Evolutionary conservation across 225 moss, liverwort and hornwort species (phyloP).

Genomic region (Physcomitrium patens): DNA sequence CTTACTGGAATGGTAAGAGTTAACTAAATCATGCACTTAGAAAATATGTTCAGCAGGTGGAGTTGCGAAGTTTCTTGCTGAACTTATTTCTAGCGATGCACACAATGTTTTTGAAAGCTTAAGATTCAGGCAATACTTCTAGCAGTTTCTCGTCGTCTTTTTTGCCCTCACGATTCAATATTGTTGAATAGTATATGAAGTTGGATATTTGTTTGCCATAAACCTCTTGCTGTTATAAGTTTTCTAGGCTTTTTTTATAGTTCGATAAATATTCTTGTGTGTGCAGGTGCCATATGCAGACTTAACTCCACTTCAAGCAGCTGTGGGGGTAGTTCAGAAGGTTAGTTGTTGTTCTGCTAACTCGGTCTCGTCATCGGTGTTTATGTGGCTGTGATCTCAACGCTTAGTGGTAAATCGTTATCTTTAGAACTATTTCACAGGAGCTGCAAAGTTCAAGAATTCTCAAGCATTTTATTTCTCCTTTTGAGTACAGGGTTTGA

Average conservation of each 20-base stretch:
- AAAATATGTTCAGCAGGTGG: not conserved
- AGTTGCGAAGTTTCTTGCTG: not conserved
- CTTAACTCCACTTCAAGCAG: slow-evolving; percentile 74
- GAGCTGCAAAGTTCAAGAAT: no score
- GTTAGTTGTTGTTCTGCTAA: slow-evolving; percentile 22
- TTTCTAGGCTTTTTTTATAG: not conserved
- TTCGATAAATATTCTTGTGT: not conserved
- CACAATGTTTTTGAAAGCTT: no score
- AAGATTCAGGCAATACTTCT: no score
- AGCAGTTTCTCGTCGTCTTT: no score
- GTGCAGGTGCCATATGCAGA: slow-evolving; percentile 68
- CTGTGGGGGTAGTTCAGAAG: slow-evolving; percentile 79
- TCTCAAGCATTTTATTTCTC: no score
- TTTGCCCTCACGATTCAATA: no score
- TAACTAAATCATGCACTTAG: not conserved
- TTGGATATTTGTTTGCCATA: not conserved
- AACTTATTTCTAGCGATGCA: no score
- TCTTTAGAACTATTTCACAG: no score
- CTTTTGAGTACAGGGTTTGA: not conserved
- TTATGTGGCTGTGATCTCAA: not conserved
- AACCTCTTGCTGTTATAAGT: not conserved
- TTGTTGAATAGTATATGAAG: not conserved
- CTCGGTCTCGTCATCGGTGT: not conserved
- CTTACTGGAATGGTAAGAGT: slow-evolving; percentile 67
- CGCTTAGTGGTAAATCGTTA: not conserved